A percentile compares a stretch with the other conserved stretches of the same genome.
Evolutionary conservation across 345 rosid genomes (phyloP).

Genomic region (Corymbia maculata): DNA sequence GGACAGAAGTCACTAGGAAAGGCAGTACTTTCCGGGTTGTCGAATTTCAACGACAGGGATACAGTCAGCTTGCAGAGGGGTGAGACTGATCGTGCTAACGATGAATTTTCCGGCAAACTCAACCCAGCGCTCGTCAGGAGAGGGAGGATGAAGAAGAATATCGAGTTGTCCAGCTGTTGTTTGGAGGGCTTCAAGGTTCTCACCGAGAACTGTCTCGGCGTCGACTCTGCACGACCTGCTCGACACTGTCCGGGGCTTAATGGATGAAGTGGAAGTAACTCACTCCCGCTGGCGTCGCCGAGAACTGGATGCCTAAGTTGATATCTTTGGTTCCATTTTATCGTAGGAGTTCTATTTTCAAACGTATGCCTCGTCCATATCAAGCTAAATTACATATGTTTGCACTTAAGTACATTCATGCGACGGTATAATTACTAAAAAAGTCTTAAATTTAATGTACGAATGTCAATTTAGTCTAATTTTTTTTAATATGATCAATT

Average conservation of each 20-base stretch:
- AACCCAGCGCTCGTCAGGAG: neutral
- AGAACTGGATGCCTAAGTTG: constrained; percentile 15
- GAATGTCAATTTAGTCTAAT: no score
- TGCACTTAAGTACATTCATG: neutral
- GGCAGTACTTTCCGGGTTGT: constrained; percentile 15
- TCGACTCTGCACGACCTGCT: constrained; percentile 3
- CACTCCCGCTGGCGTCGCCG: constrained; percentile 30
- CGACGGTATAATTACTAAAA: neutral
- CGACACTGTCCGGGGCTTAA: neutral
- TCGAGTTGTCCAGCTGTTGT: constrained; percentile 16
- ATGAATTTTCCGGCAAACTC: constrained; percentile 16
- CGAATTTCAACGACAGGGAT: constrained; percentile 19
- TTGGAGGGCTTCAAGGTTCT: constrained; percentile 22
- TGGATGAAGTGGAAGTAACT: constrained; percentile 6
- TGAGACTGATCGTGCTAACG: constrained; percentile 13
- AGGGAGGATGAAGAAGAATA: constrained; percentile 20
- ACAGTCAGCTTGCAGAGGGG: constrained; percentile 22
- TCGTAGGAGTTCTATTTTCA: neutral
- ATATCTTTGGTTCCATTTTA: neutral
- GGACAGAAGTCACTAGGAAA: neutral
- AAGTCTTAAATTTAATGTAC: no score
- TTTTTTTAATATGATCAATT: no score
- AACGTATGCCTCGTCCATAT: neutral
- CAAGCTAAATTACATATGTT: neutral
- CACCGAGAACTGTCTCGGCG: constrained; percentile 11